Base-by-base conservation (phyloP, 2,329 filamentous ascomycete genomes). In the Diplodia scrobiculata region DNA sequence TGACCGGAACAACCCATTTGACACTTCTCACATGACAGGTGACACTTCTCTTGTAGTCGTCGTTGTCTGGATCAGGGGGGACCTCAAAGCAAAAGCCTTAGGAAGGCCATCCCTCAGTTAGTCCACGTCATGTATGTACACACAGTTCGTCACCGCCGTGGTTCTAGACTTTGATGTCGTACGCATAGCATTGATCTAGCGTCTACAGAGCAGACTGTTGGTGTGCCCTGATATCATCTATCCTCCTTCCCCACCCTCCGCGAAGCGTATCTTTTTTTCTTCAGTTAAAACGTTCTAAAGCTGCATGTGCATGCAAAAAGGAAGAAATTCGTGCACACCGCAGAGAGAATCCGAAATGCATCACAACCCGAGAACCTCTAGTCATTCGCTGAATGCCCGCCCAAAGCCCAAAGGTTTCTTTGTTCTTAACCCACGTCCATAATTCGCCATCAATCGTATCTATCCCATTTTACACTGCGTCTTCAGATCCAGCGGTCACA, bases 191-290 rank as follows among this genome's bases (percentile, higher is more conserved):
- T 62, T 62, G 27, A 36, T 62, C 58, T 50, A 62, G 58, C 58
- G 58, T 62, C 58, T 62, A 62, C 58, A 62, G 25, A 50, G 45
- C 38, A 27, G 25, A 27, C 58, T 62, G 29, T 48, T 36, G 58
- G 27, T 36, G 58, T 62, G 58, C 45, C 45, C 25, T 27, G 41
- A 45, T 48, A 50, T 62, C 58, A 62, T 62, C 58, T 62, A 59
- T 41, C 53, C 19, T 32, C 29, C 58, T n/a, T 50, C 45, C n/a
- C 58, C 45, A n/a, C 36, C 41, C 11, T n/a, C 27, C 45, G 34
- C 19, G 45, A 62, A 62, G n/a, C 36, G 10, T 62, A 62, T 62
- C 58, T 62, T 62, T 62, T 62, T 62, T 62, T 62, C 38, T 38
- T 3, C 17, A 62, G 58, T 62, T 62, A 62, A 62, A 62, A 62